These are phyloP conservation scores for Diophrys sp. DNA, from an alignment of 73 alveolate species.

Conservation along the genomic window DNA sequence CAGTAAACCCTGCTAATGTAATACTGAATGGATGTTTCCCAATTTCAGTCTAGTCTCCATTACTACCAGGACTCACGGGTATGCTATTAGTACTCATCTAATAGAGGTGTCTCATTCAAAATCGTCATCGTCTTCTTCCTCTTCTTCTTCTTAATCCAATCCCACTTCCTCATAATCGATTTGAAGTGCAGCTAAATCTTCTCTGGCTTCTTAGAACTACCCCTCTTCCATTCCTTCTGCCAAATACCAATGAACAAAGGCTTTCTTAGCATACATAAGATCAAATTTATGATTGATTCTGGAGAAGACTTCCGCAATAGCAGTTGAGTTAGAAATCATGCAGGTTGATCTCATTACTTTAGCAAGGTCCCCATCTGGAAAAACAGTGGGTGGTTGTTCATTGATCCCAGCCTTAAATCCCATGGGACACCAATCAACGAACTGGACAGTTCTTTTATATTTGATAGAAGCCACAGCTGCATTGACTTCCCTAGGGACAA, in stretches of 20 bases:
- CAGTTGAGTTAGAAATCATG: background rate
- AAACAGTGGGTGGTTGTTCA: background rate
- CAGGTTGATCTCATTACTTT: conserved; percentile 6
- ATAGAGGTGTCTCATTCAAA: no score
- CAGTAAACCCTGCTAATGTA: no score
- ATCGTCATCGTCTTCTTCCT: no score
- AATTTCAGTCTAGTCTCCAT: no score
- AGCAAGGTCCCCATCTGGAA: background rate
- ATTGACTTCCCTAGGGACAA: conserved; percentile 62
- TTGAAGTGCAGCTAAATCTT: conserved; percentile 96
- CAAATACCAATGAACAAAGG: conserved; percentile 91
- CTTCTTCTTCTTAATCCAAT: no score
- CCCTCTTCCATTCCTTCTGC: conserved; percentile 90
- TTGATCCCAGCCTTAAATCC: conserved; percentile 42
- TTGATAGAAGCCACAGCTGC: conserved; percentile 69
- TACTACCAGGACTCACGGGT: no score
- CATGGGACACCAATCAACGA: conserved; percentile 69
- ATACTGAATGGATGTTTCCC: no score
- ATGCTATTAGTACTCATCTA: no score
- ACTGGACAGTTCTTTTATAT: conserved; percentile 56
- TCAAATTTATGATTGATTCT: background rate
- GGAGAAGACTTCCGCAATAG: conserved; percentile 3
- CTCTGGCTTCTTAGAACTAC: conserved; percentile 94
- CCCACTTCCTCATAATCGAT: conserved; percentile 95
- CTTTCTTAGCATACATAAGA: no score